Percentiles rank a stretch among this genome's conserved stretches.
Evolutionary conservation across 345 rosid species (phyloP).

Genomic region (Citrus inodora): DNA sequence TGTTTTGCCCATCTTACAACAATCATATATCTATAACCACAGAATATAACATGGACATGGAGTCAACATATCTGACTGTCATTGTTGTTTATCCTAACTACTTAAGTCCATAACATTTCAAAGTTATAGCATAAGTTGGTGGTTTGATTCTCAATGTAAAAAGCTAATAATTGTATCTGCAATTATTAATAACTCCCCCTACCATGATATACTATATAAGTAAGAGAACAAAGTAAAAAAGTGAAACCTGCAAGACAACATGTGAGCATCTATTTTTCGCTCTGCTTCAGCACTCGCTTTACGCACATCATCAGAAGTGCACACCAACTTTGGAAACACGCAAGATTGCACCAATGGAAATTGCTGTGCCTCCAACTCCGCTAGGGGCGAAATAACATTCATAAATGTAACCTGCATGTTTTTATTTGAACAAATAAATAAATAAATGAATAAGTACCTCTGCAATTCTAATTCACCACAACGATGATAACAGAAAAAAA

Average conservation of each 20-base stretch:
- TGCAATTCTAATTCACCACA: not conserved
- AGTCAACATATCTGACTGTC: not conserved
- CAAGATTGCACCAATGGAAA: constrained; percentile 75
- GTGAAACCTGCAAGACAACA: constrained; percentile 63
- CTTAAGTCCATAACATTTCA: not conserved
- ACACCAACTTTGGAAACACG: constrained; percentile 67
- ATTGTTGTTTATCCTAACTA: not conserved
- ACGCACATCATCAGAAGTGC: constrained; percentile 50
- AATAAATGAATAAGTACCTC: not conserved
- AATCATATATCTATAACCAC: not conserved
- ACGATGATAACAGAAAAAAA: not conserved
- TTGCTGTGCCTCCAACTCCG: constrained; percentile 73
- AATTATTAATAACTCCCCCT: not conserved
- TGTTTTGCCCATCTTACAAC: not conserved
- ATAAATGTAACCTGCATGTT: constrained; percentile 64
- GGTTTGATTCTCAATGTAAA: not conserved
- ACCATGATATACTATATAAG: not conserved
- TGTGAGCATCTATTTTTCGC: constrained; percentile 61
- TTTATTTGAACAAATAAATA: not conserved
- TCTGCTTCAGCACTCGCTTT: constrained; percentile 87
- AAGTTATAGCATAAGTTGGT: not conserved
- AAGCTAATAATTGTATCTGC: not conserved
- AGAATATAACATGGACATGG: not conserved
- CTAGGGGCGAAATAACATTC: constrained; percentile 67
- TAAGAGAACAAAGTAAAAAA: not conserved